These are phyloP conservation scores for Ophiocordyceps camponoti-floridani DNA, from an alignment of 2,329 filamentous ascomycete genomes.

Conservation along the genomic window DNA sequence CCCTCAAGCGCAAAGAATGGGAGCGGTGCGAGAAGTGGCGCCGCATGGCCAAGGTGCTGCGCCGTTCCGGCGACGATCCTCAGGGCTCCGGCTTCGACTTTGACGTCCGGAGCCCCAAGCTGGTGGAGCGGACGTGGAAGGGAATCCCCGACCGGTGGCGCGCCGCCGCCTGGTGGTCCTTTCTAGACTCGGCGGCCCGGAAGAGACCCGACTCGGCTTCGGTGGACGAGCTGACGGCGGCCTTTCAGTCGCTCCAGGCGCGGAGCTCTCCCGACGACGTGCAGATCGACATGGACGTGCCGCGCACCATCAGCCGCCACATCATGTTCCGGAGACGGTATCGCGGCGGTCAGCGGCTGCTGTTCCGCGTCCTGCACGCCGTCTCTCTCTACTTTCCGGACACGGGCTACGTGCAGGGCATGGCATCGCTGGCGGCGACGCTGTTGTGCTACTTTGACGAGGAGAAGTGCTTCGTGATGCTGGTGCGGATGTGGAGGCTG, in stretches of 20 bases:
- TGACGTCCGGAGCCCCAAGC: slow-evolving; percentile 62
- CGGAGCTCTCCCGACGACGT: slow-evolving; percentile 73
- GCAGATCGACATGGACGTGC: slow-evolving; percentile 94
- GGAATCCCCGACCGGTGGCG: slow-evolving; percentile 95
- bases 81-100: slow-evolving; percentile 57
- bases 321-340: slow-evolving; percentile 95
- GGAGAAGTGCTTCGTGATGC: slow-evolving; percentile 85
- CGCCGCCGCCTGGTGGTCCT: slow-evolving; percentile 84
- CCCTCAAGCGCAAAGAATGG: slow-evolving; percentile 43
- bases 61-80: slow-evolving; percentile 26
- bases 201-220: slow-evolving; percentile 38
- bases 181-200: slow-evolving; percentile 61
- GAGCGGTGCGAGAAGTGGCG: slow-evolving; percentile 49
- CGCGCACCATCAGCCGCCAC: slow-evolving; percentile 82
- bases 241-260: slow-evolving; percentile 56
- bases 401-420: slow-evolving; percentile 92
- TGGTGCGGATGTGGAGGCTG: slow-evolving; percentile 84
- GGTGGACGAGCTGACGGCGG: slow-evolving; percentile 53
- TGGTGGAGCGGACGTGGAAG: slow-evolving; percentile 90
- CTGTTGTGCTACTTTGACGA: slow-evolving; percentile 95
- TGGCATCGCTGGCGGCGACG: slow-evolving; percentile 86
- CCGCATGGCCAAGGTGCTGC: slow-evolving; percentile 43
- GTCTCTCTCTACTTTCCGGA: slow-evolving; percentile 81
- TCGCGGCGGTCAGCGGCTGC: slow-evolving; percentile 72
- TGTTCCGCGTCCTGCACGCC: slow-evolving; percentile 85